Base-by-base conservation (phyloP, 1,139 yeast genomes). In the Saccharomycopsis crataegensis region DNA sequence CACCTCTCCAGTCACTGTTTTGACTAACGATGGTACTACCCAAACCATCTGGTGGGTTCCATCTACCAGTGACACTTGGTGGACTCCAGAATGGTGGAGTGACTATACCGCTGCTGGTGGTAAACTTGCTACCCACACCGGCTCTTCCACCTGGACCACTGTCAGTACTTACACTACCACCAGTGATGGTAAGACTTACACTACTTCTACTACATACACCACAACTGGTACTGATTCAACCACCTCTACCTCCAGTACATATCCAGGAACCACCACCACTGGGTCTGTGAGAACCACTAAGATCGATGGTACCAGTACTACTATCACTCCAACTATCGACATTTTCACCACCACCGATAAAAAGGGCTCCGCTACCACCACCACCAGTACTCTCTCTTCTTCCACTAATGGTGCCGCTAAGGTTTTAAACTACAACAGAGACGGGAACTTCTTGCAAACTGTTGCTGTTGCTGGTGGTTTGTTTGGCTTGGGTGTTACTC, bases 41-140 rank as follows among this genome's bases (percentile, higher is more conserved):
- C 46, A 53, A 14, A 55, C 58, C 43, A 53, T 55, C 50, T 55
- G 58, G 58, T 55, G 57, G 57, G 58, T 55, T 16, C 58, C 58
- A 50, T 31, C 51, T 40, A 44, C 50, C 48, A 55, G 56, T 28
- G 43, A 48, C 22, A 42, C 42, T 44, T 55, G 53, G 54, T 53
- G 53, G 53, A 55, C 58, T 14, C 58, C 58, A 46, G 46, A 34
- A 17, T 55, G 58, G 58, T 55, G 58, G 58, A 14, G 37, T 33
- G 58, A 50, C 38, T 55, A 55, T 52, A 55, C 58, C 32, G 33
- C 54, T 17, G 49, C 46, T 37, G 58, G 58, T 38, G 58, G 58
- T 17, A 53, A 53, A 47, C 28, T 55, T 12, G 58, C 58, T 37
- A 43, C 48, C 8, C 22, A 22, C 22, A 37, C 48, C 22, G 48